Conservation (phyloP, 2,329 filamentous ascomycete species). For the Penicillium sp. region DNA sequence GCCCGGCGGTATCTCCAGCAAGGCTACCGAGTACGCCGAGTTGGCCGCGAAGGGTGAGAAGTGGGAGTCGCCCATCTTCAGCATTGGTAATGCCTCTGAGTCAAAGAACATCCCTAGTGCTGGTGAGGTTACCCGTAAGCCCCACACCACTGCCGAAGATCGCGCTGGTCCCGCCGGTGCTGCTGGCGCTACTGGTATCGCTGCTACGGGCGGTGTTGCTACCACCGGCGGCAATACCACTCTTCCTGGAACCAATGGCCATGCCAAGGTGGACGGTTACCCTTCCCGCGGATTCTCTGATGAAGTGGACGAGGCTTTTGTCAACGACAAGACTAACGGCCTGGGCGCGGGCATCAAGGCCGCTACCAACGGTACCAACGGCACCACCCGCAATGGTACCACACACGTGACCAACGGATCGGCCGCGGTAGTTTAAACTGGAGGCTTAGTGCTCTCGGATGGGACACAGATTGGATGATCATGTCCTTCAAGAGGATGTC, state of each 20-base stretch:
- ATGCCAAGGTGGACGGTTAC: conserved; percentile 19
- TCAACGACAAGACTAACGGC: conserved; percentile 25
- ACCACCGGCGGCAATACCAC: conserved; percentile 10
- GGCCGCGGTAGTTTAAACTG: conserved; percentile 7
- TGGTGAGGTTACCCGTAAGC: conserved; percentile 61
- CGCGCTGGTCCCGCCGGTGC: conserved; percentile 14
- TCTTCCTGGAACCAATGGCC: conserved; percentile 10
- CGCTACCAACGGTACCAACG: conserved; percentile 11
- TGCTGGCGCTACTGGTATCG: neutral
- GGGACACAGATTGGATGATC: neutral
- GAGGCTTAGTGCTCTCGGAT: too few relatives aligned
- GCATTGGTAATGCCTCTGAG: conserved; percentile 75
- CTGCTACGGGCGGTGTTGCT: conserved; percentile 16
- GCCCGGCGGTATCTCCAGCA: conserved; percentile 85
- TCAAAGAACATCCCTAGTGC: conserved; percentile 70
- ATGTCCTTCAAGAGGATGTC: conserved; percentile 9
- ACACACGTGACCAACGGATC: conserved; percentile 16
- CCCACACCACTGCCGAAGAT: conserved; percentile 51
- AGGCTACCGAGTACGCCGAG: conserved; percentile 92
- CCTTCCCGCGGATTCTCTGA: conserved; percentile 38
- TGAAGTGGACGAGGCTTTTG: conserved; percentile 40
- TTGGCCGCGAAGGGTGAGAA: conserved; percentile 83
- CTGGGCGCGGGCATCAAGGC: conserved; percentile 15
- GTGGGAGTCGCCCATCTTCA: conserved; percentile 95
- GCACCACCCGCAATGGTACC: conserved; percentile 7